A percentile compares a stretch with the other conserved stretches of the same genome.
Conservation (phyloP, 2,329 filamentous ascomycete species). For the Colletotrichum camelliae region DNA sequence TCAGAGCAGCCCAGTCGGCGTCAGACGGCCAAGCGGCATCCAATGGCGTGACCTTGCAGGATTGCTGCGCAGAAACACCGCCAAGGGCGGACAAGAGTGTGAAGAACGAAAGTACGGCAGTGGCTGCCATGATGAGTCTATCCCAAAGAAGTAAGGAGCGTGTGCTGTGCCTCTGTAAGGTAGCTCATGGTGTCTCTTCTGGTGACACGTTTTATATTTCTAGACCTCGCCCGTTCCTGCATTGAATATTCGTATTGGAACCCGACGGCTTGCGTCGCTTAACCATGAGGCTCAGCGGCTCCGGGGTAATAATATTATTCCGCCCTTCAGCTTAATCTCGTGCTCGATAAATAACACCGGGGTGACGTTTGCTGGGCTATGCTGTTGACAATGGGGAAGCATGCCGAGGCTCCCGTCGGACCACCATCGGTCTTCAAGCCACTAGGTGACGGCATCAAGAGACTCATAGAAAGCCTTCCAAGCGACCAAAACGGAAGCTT, state of each 20-base stretch:
- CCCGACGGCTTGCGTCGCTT: background rate
- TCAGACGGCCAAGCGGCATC: slow-evolving; percentile 14
- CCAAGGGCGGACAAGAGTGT: background rate
- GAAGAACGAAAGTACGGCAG: background rate
- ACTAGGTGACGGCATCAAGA: background rate
- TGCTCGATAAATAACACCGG: background rate
- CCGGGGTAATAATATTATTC: background rate
- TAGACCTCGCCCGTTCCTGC: background rate
- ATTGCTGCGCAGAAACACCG: background rate
- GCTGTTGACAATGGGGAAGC: background rate
- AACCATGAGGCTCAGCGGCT: background rate
- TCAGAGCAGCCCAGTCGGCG: slow-evolving; percentile 44
- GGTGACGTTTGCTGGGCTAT: background rate
- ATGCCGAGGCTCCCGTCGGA: background rate
- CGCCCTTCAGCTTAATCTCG: background rate
- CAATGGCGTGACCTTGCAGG: background rate
- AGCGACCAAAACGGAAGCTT: rapidly evolving
- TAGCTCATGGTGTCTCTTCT: background rate
- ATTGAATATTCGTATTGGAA: background rate
- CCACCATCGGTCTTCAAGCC: background rate
- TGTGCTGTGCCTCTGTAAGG: background rate
- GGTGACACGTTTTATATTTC: background rate
- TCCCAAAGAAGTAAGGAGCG: background rate
- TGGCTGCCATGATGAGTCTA: background rate
- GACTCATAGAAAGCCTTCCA: background rate